Evolutionary conservation across 139 green algal species (phyloP).

Genomic region (Chlamydomonas urium): DNA sequence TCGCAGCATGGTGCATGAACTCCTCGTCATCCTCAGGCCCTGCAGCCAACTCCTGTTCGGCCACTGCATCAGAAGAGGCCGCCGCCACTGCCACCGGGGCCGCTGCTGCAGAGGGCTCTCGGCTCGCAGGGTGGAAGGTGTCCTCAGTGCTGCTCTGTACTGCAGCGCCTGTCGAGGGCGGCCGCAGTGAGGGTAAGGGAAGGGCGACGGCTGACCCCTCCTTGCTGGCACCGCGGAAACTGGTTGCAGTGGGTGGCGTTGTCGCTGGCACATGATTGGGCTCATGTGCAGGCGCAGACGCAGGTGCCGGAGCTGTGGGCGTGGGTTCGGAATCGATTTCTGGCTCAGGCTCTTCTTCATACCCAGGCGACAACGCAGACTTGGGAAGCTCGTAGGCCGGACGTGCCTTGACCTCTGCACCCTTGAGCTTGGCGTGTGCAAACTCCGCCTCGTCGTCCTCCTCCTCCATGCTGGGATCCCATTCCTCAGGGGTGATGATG

Average conservation of each 20-base stretch:
- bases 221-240: no score
- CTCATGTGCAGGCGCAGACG: background rate
- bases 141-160: background rate
- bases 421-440: slow-evolving; percentile 5
- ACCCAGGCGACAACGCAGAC: background rate
- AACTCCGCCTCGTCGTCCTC: slow-evolving; percentile 53
- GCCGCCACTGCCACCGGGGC: background rate
- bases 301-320: background rate
- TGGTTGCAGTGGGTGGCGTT: no score
- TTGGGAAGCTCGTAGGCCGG: background rate
- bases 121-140: background rate
- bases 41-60: background rate
- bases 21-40: slow-evolving; percentile 7
- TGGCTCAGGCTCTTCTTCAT: background rate
- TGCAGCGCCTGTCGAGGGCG: background rate
- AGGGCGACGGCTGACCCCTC: no score
- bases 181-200: no score
- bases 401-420: background rate
- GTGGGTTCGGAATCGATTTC: no score
- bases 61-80: background rate
- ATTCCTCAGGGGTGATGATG: slow-evolving; percentile 33
- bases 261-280: no score
- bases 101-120: background rate
- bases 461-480: slow-evolving; percentile 42
- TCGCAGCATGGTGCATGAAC: slow-evolving; percentile 38